Base-by-base conservation (phyloP, 129 eudicot species). In the Pittosporum tobira region DNA sequence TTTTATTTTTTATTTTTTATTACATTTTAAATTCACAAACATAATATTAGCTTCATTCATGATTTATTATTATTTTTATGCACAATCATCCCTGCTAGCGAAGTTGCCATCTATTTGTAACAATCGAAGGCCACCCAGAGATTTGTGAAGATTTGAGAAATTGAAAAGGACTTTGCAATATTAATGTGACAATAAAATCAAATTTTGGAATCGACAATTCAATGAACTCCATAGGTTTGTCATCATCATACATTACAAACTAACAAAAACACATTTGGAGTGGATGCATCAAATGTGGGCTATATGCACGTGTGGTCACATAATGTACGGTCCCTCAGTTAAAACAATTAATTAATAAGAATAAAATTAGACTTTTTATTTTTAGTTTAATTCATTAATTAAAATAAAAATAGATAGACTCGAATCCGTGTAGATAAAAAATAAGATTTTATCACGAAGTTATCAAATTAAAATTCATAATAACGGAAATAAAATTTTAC, bases 151-250 rank as follows among this genome's bases (percentile, higher is more conserved):
- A 8, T 51, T 51, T 51, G 20, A 7, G 24, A 56, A 56, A 56
- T 29, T 12, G 61, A 56, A 31, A 56, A 22, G 44, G 61, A 56
- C 61, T 13, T 8, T 5, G 14, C 46, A 56, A 29, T 28, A 30
- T 56, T 18, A 29, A 56, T 56, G 30, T 19, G 61, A 56, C 61
- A 56, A 56, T 18, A 16, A 3, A 1, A 29, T 22, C n/a, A n/a
- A 36, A 31, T 30, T 37, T 12, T 10, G 6, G 44, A 31, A 30
- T 16, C 5, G 57, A 51, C 57, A 26, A 1, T 51, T 24, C 57
- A 12, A 51, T 26, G 0, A 51, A 51, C n/a, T 51, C 38, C 10
- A 12, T 12, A 25, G 31, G 31, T 30, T 51, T 51, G 36, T 51
- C 57, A 25, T 25, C 1, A 51, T 51, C 30, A 5, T 51, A 31